Conservation (phyloP, 2,329 filamentous ascomycete species). For the Emergomyces pasteurianus region DNA sequence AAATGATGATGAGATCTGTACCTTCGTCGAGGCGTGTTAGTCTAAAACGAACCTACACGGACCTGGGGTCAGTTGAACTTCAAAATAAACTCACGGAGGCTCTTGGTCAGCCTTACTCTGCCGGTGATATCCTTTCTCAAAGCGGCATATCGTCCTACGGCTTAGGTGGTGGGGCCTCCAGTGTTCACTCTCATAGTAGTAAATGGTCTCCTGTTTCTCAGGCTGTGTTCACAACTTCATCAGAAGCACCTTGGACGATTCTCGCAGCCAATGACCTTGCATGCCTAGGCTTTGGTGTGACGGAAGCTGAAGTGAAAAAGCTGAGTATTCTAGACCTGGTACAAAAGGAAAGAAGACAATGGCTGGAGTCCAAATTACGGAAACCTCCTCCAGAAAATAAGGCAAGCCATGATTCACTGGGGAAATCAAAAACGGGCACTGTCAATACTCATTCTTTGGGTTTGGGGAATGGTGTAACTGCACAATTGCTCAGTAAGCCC, state of each 20-base stretch:
- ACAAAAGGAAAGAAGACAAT: slow-evolving; percentile 73
- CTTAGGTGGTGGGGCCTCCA: slow-evolving; percentile 34
- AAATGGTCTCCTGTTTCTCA: slow-evolving; percentile 85
- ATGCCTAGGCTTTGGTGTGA: slow-evolving; percentile 96
- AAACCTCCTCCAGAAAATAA: slow-evolving; percentile 14
- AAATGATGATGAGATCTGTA: slow-evolving; percentile 27
- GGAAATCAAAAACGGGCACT: slow-evolving; percentile 25
- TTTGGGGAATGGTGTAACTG: slow-evolving; percentile 75
- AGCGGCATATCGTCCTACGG: slow-evolving; percentile 24
- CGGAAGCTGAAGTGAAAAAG: slow-evolving; percentile 86
- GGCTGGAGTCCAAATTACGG: slow-evolving; percentile 76
- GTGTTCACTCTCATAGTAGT: slow-evolving; percentile 76
- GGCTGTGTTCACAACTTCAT: slow-evolving; percentile 94
- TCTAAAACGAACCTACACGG: slow-evolving; percentile 79
- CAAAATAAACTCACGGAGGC: slow-evolving; percentile 78
- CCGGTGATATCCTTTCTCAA: slow-evolving; percentile 36
- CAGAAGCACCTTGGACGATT: slow-evolving; percentile 85
- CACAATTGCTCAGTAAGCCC: slow-evolving; percentile 75
- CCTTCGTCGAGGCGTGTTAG: slow-evolving; percentile 51
- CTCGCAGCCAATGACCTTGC: slow-evolving; percentile 92
- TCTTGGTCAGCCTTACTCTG: slow-evolving; percentile 67
- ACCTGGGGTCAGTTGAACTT: slow-evolving; percentile 60
- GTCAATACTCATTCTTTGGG: slow-evolving; percentile 36
- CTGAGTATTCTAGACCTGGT: slow-evolving; percentile 94
- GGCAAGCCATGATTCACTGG: slow-evolving; percentile 39